Base-by-base conservation (phyloP, 2,329 filamentous ascomycete species). In the Penicillium freii region DNA sequence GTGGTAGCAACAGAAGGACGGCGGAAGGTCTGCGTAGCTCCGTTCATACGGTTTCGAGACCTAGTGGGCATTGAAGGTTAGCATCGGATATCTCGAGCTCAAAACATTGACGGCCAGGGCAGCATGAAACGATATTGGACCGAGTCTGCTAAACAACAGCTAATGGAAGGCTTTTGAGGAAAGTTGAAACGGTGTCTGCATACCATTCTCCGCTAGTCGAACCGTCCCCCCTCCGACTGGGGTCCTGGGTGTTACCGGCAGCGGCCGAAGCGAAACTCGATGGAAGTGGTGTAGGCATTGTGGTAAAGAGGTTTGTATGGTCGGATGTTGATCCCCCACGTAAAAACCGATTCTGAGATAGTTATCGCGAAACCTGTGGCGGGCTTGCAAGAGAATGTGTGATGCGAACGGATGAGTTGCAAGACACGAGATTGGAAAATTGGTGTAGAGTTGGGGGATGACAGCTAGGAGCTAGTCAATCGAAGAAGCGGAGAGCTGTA, bases 181-280 rank as follows among this genome's bases (percentile, higher is more conserved):
- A 38, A 60, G 46, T 53, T 45, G 39, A 50, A 49, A 31, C 56
- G 58, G 34, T 43, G 39, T 54, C 54, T 56, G 59, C 87, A 76
- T 82, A 91, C 89, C 88, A 91, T 76, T 91, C 89, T 78, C 85
- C 87, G 74, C 84, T 84, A 64, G 78, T 69, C 74, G 46, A 55
- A 44, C 80, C 77, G 82, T 85, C 74, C 75, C 78, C 73, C 81
- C 84, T 77, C 76, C 77, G 78, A 81, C 82, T 75, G 84, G 84
- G 77, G 74, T 86, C 73, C 81, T 75, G 78, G 69, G 82, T 87
- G 75, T 90, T 88, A 75, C 89, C 89, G 73, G 89, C 89, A 67
- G 89, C 89, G 69, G 89, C 89, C 72, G 89, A 91, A 74, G 89
- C 89, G 78, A 92, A 92, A 82, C 88, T 92, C 68, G 89, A 91